phyloP scores from a whole-genome alignment of 2,329 filamentous ascomycete genomes.

The Myriosclerotinia duriaeana region DNA sequence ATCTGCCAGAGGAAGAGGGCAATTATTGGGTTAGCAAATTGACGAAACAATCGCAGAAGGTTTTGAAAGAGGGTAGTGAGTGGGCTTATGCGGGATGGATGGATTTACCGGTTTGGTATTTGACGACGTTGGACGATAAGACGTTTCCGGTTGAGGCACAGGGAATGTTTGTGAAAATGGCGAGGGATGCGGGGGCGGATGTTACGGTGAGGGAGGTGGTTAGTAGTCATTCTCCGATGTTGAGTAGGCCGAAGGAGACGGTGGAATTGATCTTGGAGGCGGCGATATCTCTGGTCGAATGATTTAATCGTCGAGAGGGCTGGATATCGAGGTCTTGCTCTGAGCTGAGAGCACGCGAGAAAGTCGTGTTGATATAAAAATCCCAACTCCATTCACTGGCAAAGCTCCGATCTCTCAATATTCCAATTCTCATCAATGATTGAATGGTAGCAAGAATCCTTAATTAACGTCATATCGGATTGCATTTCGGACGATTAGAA shows the following conservation, averaged over 20 bases:
- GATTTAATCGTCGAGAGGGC: not conserved
- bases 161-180: constrained; percentile 42
- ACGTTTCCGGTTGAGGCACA: constrained; percentile 44
- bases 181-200: constrained; percentile 41
- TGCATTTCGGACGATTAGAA: not conserved
- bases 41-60: constrained; percentile 43
- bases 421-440: not conserved
- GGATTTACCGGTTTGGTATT: constrained; percentile 41
- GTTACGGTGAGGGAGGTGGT: constrained; percentile 43
- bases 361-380: not conserved
- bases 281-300: constrained; percentile 36
- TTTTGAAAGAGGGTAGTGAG: constrained; percentile 45
- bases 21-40: constrained; percentile 45
- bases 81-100: constrained; percentile 36
- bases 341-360: too few species aligned
- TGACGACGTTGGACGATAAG: constrained; percentile 44
- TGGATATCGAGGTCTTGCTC: not conserved
- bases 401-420: not conserved
- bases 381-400: not conserved
- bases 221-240: constrained; percentile 47
- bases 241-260: constrained; percentile 45
- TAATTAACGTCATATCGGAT: not conserved
- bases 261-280: constrained; percentile 44
- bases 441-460: too few species aligned
- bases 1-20: constrained; percentile 44